Base-by-base conservation (phyloP, 306 rosid species). In the Trifolium subterraneum region DNA sequence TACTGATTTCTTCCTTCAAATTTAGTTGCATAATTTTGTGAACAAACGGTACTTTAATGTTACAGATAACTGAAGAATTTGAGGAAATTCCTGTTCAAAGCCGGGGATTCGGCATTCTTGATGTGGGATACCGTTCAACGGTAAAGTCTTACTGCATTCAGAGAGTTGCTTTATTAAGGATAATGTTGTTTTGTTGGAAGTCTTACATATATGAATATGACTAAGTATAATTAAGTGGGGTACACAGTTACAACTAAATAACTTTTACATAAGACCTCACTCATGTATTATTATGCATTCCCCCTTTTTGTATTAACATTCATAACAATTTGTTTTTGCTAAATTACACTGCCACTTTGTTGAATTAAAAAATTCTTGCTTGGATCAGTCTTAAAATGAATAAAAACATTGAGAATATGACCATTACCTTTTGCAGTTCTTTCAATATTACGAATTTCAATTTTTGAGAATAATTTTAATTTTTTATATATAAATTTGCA, bases 1-100 rank as follows among this genome's bases (percentile, higher is more conserved):
- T 39, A 14, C 20, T 44, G 48, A 48, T 51, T 66, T 74, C 51
- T 48, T 55, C 80, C 73, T 73, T 68, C 6, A 19, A 41, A 68
- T 58, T 33, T 72, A 22, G 64, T 78, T 41, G 73, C 69, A 62
- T 83, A 63, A 12, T 61, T 50, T 51, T 78, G 79, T 65, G 77
- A 62, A 41, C 48, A 45, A 23, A 68, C 48, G 19, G n/a, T 41
- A 64, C 51, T 81, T 64, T 55, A 25, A 11, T 78, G 55, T 83
- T 78, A 79, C 87, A 94, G 98, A 62, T 94, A 87, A 87, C 87
- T 8, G 97, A 94, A 86, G 98, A 94, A 33, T 94, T 94, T 69
- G 96, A 94, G 84, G 97, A 94, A 83, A 82, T 91, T 81, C 88
- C 91, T 33, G 98, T 94, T 79, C 98, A 94, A 87, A 94, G 98